Conservation (phyloP, 176 grass and related monocot genomes). For the Bromus sterilis region DNA sequence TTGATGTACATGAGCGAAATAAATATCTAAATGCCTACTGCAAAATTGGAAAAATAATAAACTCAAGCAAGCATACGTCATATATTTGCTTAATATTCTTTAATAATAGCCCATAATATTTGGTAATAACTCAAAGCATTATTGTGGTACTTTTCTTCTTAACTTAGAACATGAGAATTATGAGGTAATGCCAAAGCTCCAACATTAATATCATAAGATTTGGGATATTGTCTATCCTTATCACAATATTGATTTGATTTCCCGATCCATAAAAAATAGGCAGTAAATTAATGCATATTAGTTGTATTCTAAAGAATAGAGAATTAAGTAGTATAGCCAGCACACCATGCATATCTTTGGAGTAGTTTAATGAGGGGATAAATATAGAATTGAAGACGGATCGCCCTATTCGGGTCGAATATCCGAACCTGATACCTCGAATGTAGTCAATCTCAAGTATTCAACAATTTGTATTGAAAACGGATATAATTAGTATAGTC, state of each 20-base stretch:
- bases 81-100: not conserved
- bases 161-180: not conserved
- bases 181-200: not conserved
- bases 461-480: not conserved
- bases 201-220: not conserved
- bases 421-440: not conserved
- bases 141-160: not conserved
- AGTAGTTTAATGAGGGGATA: not conserved
- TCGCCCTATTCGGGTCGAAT: not conserved
- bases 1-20: not conserved
- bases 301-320: not conserved
- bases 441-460: not conserved
- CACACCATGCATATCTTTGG: not conserved
- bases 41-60: not conserved
- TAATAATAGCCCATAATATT: not conserved
- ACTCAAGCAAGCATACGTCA: not conserved
- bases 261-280: not conserved
- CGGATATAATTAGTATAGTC: not conserved
- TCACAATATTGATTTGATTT: not conserved
- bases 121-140: not conserved
- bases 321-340: not conserved
- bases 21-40: not conserved
- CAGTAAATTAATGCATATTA: not conserved
- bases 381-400: not conserved
- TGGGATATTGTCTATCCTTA: not conserved